Conservation (phyloP, 176 grass and related monocot genomes). For the Oryza brachyantha region DNA sequence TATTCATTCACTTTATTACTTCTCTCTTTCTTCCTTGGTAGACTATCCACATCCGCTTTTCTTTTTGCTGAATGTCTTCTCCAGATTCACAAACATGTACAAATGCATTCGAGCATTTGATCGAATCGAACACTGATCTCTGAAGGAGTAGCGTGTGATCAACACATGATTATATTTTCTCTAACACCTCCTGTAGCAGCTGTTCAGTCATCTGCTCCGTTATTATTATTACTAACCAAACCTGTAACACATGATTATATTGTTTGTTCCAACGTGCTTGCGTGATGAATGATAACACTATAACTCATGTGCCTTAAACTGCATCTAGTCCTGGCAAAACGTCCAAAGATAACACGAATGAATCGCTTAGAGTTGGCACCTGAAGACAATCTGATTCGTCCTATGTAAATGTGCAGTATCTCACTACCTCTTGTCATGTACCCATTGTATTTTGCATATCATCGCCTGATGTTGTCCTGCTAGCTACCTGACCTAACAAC, state of each 20-base stretch:
- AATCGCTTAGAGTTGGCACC: neutral
- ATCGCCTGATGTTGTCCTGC: neutral
- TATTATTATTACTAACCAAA: neutral
- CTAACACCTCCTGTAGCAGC: neutral
- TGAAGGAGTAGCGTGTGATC: neutral
- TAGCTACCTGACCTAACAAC: neutral
- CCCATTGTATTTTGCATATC: neutral
- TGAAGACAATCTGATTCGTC: neutral
- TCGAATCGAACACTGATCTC: neutral
- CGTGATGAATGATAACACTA: neutral
- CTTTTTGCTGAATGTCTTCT: neutral
- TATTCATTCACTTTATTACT: too few relatives aligned
- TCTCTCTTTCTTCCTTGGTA: neutral
- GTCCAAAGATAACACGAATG: neutral
- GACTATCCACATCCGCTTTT: neutral
- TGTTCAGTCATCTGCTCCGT: neutral
- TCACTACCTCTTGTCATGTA: neutral
- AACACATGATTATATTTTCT: neutral
- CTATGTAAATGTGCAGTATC: neutral
- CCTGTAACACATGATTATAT: neutral
- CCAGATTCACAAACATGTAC: neutral
- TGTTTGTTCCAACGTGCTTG: neutral
- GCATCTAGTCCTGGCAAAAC: neutral
- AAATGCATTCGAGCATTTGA: neutral
- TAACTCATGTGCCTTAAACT: neutral